Conservation (phyloP, 2,329 filamentous ascomycete species). For the Penicillium sp. region DNA sequence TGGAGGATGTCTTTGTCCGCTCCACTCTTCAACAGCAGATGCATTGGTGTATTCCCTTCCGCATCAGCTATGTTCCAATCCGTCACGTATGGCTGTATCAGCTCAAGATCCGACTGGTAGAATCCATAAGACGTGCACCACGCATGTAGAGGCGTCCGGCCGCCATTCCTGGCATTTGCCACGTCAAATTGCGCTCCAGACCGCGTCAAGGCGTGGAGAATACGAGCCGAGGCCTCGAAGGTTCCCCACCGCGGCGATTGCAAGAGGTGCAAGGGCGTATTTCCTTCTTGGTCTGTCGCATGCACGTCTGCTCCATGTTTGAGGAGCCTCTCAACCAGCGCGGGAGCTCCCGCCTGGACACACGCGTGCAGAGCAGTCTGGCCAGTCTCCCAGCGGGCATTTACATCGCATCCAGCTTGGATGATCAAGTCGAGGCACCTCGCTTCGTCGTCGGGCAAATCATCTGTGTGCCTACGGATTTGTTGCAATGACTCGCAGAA, state of each 20-base stretch:
- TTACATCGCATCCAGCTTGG: constrained; percentile 15
- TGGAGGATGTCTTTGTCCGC: neutral
- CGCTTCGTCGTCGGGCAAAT: neutral
- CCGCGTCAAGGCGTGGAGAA: neutral
- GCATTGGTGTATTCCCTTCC: constrained; percentile 1
- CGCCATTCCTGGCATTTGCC: neutral
- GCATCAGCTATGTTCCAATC: neutral
- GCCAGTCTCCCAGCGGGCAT: constrained; percentile 9
- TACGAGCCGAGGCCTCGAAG: neutral
- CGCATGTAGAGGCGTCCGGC: neutral
- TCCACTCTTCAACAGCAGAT: neutral
- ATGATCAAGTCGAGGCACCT: constrained; percentile 10
- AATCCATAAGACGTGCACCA: neutral
- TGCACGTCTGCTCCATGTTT: constrained; percentile 17
- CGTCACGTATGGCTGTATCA: neutral
- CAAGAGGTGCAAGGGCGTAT: constrained; percentile 18
- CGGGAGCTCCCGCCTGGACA: constrained; percentile 13
- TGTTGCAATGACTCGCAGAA: neutral
- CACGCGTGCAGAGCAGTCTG: constrained; percentile 5
- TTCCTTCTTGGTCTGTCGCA: constrained; percentile 5
- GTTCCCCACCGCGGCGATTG: too few species aligned
- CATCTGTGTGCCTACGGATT: neutral
- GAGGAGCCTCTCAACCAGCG: constrained; percentile 13
- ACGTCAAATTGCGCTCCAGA: neutral
- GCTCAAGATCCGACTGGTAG: neutral